Conservation (phyloP, 2,329 filamentous ascomycete species). For the Talaromyces verruculosus region DNA sequence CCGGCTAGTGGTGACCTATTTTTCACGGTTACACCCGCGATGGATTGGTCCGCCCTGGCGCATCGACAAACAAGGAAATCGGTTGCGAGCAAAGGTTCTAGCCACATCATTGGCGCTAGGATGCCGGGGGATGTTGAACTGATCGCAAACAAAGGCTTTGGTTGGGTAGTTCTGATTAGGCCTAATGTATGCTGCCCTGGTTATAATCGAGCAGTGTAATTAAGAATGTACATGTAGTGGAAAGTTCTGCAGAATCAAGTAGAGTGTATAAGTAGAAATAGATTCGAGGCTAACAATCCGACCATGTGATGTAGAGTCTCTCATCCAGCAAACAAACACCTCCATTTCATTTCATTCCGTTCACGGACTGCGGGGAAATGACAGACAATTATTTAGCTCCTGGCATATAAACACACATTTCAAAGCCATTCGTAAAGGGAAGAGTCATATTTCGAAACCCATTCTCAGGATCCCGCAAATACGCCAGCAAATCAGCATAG, state of each 20-base stretch:
- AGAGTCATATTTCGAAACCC: constrained; percentile 53
- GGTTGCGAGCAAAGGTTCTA: not conserved
- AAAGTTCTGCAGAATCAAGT: too few species aligned
- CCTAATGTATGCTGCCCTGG: too few species aligned
- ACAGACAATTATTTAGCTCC: not conserved
- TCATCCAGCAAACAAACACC: not conserved
- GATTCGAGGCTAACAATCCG: too few species aligned
- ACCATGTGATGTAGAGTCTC: too few species aligned
- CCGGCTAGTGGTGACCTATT: not conserved
- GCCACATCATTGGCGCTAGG: not conserved
- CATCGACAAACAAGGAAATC: too few species aligned
- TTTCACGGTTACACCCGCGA: too few species aligned
- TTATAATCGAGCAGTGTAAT: too few species aligned
- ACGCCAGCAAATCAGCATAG: constrained; percentile 52
- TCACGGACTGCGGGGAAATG: not conserved
- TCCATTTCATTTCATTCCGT: not conserved
- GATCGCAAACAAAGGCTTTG: not conserved
- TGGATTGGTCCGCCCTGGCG: too few species aligned
- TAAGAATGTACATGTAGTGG: too few species aligned
- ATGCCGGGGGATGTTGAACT: not conserved
- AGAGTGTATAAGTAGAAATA: too few species aligned
- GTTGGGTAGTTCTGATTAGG: not conserved
- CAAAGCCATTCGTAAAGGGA: constrained; percentile 52
- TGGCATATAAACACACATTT: constrained; percentile 45
- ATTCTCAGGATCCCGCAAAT: constrained; percentile 48